Evolutionary conservation across 2,329 filamentous ascomycete species (phyloP).

Genomic region (Colletotrichum graminicola): DNA sequence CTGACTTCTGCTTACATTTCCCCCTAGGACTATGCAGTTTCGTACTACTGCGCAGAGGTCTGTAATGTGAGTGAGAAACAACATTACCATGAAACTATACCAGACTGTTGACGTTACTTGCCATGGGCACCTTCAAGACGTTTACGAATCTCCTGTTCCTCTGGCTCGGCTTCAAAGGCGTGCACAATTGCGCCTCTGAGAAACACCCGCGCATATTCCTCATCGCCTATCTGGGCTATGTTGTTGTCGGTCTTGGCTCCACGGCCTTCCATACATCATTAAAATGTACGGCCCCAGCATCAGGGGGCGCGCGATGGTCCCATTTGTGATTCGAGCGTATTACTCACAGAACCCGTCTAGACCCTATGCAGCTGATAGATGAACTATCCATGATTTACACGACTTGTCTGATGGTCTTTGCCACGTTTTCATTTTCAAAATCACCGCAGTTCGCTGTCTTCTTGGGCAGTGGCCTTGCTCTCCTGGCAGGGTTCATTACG

Average conservation of each 20-base stretch:
- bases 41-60: constrained; percentile 80
- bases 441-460: constrained; percentile 62
- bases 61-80: constrained; percentile 65
- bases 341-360: constrained; percentile 48
- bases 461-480: constrained; percentile 69
- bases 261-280: constrained; percentile 69
- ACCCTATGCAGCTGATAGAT: constrained; percentile 71
- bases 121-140: constrained; percentile 62
- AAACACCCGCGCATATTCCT: constrained; percentile 82
- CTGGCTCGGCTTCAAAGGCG: constrained; percentile 80
- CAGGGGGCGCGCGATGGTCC: not conserved
- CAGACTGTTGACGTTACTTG: not conserved
- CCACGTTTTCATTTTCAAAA: constrained; percentile 79
- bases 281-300: constrained; percentile 59
- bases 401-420: constrained; percentile 68
- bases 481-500: constrained; percentile 77
- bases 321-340: not conserved
- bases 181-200: constrained; percentile 78
- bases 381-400: constrained; percentile 73
- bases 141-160: constrained; percentile 87
- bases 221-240: constrained; percentile 68
- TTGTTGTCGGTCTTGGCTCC: constrained; percentile 66
- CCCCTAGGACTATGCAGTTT: constrained; percentile 73
- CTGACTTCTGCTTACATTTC: constrained; percentile 35
- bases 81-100: not conserved